These are phyloP conservation scores for Globisporangium echinulatum DNA, from an alignment of 352 stramenopile species.

Conservation along the genomic window DNA sequence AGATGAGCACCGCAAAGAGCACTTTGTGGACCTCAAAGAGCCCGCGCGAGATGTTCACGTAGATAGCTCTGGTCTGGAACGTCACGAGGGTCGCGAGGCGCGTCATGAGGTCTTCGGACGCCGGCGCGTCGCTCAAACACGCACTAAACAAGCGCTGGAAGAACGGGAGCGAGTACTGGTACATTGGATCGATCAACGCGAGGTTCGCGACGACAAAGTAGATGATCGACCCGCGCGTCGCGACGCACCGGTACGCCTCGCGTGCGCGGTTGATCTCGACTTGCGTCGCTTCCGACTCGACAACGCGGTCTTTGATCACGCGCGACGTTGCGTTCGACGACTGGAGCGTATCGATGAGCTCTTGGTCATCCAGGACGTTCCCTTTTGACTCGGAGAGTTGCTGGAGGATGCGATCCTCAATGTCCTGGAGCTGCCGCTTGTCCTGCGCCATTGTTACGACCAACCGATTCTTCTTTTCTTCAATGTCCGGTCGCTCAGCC, in stretches of 20 bases:
- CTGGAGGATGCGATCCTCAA: constrained; percentile 90
- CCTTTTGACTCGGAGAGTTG: constrained; percentile 88
- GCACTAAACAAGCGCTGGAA: constrained; percentile 90
- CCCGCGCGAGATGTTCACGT: constrained; percentile 92
- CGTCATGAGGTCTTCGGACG: constrained; percentile 40
- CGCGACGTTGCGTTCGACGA: constrained; percentile 83
- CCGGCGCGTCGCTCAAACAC: constrained; percentile 81
- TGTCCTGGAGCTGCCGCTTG: constrained; percentile 89
- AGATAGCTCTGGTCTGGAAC: constrained; percentile 90
- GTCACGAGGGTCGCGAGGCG: constrained; percentile 81
- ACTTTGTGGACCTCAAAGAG: constrained; percentile 93
- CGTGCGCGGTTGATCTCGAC: constrained; percentile 87
- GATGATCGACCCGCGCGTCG: constrained; percentile 89
- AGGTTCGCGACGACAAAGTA: constrained; percentile 94
- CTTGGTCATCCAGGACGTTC: constrained; percentile 92
- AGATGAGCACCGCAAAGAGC: constrained; percentile 93
- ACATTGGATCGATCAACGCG: constrained; percentile 92
- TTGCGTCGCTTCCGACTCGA: constrained; percentile 88
- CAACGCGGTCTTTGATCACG: constrained; percentile 86
- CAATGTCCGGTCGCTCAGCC: constrained; percentile 88
- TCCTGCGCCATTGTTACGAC: constrained; percentile 92
- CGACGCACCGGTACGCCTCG: constrained; percentile 89
- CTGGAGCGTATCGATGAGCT: constrained; percentile 81
- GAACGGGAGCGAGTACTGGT: constrained; percentile 93
- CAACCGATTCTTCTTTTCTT: constrained; percentile 91